phyloP scores from a whole-genome alignment of 2,329 filamentous ascomycete genomes.

The Pseudocercospora macadamiae region DNA sequence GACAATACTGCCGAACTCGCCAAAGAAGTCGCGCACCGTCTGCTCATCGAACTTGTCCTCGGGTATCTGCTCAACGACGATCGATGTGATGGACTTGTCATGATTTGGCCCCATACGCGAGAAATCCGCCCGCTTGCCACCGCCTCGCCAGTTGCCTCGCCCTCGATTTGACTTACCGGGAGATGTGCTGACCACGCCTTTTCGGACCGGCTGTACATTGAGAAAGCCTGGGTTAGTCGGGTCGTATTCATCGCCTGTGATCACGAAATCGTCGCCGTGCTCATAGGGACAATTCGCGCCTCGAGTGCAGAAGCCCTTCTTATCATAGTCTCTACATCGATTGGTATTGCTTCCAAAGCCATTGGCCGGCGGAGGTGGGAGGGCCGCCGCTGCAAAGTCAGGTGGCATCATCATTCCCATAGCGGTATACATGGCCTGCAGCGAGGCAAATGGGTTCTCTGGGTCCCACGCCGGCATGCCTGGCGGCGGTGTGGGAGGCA shows the following conservation, averaged over 20 bases:
- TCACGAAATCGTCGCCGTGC: conserved; percentile 60
- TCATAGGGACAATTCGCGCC: conserved; percentile 70
- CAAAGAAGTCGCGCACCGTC: conserved; percentile 69
- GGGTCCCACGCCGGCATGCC: conserved; percentile 60
- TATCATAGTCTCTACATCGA: conserved; percentile 72
- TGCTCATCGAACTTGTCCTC: conserved; percentile 69
- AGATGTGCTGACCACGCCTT: conserved; percentile 21
- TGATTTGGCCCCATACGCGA: conserved; percentile 65
- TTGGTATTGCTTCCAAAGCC: conserved; percentile 33
- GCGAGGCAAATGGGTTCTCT: conserved; percentile 63
- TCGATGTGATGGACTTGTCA: conserved; percentile 66
- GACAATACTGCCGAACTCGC: conserved; percentile 68
- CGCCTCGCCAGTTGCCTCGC: conserved; percentile 42
- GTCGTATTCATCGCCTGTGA: conserved; percentile 60
- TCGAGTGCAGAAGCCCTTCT: conserved; percentile 70
- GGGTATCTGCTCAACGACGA: conserved; percentile 79
- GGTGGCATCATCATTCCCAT: conserved; percentile 49
- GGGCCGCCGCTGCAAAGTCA: conserved; percentile 44
- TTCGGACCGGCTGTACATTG: conserved; percentile 26
- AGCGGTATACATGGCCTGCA: conserved; percentile 61
- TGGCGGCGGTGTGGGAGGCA: conserved; percentile 45
- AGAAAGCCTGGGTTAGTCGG: conserved; percentile 56
- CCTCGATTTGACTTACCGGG: conserved; percentile 39
- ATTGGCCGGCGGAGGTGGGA: conserved; percentile 15
- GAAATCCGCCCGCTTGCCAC: conserved; percentile 58